A percentile compares a stretch with the other conserved stretches of the same genome.
These are phyloP conservation scores for Adansonia digitata DNA, from an alignment of 345 rosid species.

Conservation along the genomic window DNA sequence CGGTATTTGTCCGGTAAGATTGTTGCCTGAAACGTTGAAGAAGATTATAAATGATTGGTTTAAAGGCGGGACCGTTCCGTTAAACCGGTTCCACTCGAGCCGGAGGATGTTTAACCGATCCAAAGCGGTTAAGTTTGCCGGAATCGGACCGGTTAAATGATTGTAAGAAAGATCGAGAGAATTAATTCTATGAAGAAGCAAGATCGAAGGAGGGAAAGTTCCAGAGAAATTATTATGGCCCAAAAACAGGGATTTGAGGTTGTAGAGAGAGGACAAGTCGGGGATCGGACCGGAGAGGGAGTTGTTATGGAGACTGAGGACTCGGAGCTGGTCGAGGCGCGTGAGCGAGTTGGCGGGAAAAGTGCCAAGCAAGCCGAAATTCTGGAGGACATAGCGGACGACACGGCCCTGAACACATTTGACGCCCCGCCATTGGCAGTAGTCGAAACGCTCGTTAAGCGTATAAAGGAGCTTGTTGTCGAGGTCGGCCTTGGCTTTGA, in stretches of 20 bases:
- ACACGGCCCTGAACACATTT: constrained; percentile 78
- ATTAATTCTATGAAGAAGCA: constrained; percentile 53
- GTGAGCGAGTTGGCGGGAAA: constrained; percentile 56
- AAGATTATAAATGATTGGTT: constrained; percentile 49
- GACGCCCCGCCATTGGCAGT: constrained; percentile 93
- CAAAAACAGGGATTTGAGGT: constrained; percentile 64
- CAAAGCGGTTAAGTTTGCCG: constrained; percentile 38
- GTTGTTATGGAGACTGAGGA: constrained; percentile 70
- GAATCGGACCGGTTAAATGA: constrained; percentile 56
- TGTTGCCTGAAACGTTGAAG: constrained; percentile 74
- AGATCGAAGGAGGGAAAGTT: constrained; percentile 60
- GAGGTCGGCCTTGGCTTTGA: constrained; percentile 80
- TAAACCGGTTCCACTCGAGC: constrained; percentile 62
- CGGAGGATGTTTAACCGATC: constrained; percentile 53
- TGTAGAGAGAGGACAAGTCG: constrained; percentile 68
- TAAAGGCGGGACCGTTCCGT: constrained; percentile 66
- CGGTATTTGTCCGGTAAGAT: constrained; percentile 68
- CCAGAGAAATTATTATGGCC: constrained; percentile 61
- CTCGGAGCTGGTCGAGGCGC: constrained; percentile 91
- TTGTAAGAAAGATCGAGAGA: constrained; percentile 55
- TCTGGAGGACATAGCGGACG: constrained; percentile 56
- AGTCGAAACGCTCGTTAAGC: constrained; percentile 79
- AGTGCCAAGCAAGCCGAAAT: constrained; percentile 58
- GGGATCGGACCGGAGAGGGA: constrained; percentile 80
- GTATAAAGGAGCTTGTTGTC: constrained; percentile 65